Evolutionary conservation across 2,329 filamentous ascomycete genomes (phyloP).

Genomic region (Pseudogymnoascus sp.): DNA sequence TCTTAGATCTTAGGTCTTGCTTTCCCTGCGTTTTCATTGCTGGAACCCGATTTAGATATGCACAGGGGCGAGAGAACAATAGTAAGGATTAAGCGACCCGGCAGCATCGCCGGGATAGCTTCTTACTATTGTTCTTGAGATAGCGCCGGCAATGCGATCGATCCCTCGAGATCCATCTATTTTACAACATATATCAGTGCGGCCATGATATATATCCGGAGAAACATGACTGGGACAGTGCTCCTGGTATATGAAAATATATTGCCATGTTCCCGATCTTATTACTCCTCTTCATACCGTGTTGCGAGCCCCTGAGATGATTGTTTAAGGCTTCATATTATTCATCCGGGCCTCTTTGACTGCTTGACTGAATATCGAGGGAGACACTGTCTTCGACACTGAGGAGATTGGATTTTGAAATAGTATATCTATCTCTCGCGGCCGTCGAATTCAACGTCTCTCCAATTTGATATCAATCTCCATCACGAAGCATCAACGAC

Average conservation of each 20-base stretch:
- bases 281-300: not conserved
- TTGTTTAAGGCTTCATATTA: constrained; percentile 2
- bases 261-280: not conserved
- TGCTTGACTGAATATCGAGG: not conserved
- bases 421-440: constrained; percentile 1
- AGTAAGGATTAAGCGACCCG: constrained; percentile 2
- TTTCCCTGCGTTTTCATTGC: constrained; percentile 1
- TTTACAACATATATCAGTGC: not conserved
- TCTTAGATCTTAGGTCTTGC: not conserved
- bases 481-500: not conserved
- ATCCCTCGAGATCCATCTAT: not conserved
- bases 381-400: constrained; percentile 2
- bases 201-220: not conserved
- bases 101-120: not conserved
- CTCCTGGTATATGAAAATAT: not conserved
- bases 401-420: not conserved
- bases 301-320: not conserved
- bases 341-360: not conserved
- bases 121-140: constrained; percentile 6
- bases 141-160: constrained; percentile 5
- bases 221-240: not conserved
- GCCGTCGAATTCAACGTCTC: not conserved
- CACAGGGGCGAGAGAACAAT: constrained; percentile 2
- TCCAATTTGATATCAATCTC: not conserved
- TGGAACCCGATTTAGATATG: not conserved